A percentile compares a stretch with the other conserved stretches of the same genome.
Conservation (phyloP, 352 stramenopile species). For the Phytophthora boehmeriae region DNA sequence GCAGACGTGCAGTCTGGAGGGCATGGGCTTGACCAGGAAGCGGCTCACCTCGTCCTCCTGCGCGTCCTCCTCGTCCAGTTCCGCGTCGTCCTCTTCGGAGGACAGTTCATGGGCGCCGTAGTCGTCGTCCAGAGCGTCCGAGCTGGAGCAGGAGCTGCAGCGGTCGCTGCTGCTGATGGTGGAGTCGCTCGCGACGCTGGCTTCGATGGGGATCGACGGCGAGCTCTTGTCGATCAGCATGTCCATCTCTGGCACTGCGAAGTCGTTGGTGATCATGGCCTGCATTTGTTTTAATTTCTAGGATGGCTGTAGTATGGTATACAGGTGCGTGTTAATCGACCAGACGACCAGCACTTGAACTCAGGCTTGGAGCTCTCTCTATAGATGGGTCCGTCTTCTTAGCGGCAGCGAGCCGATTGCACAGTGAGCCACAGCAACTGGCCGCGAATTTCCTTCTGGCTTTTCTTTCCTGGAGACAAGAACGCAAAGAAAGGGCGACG, state of each 20-base stretch:
- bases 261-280: background rate
- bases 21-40: slow-evolving; percentile 79
- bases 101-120: slow-evolving; percentile 45
- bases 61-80: slow-evolving; percentile 26
- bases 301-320: too few relatives aligned
- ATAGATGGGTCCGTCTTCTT: slow-evolving; percentile 2
- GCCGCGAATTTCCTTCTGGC: slow-evolving; percentile 1
- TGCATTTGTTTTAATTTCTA: too few relatives aligned
- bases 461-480: slow-evolving; percentile 7
- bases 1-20: slow-evolving; percentile 67
- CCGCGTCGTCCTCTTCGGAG: slow-evolving; percentile 42
- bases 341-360: slow-evolving; percentile 5
- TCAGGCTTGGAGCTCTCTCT: background rate
- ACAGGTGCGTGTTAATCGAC: slow-evolving; percentile 1
- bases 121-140: slow-evolving; percentile 40
- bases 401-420: slow-evolving; percentile 27
- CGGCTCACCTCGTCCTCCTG: slow-evolving; percentile 19
- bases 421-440: slow-evolving; percentile 25
- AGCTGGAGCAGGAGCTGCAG: slow-evolving; percentile 40
- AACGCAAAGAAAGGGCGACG: slow-evolving; percentile 7
- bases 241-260: slow-evolving; percentile 14
- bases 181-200: slow-evolving; percentile 40
- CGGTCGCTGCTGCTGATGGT: slow-evolving; percentile 48
- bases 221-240: slow-evolving; percentile 16
- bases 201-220: slow-evolving; percentile 21